These are phyloP conservation scores for Yamadazyma sp. DNA, from an alignment of 805 yeast genomes.

Conservation along the genomic window DNA sequence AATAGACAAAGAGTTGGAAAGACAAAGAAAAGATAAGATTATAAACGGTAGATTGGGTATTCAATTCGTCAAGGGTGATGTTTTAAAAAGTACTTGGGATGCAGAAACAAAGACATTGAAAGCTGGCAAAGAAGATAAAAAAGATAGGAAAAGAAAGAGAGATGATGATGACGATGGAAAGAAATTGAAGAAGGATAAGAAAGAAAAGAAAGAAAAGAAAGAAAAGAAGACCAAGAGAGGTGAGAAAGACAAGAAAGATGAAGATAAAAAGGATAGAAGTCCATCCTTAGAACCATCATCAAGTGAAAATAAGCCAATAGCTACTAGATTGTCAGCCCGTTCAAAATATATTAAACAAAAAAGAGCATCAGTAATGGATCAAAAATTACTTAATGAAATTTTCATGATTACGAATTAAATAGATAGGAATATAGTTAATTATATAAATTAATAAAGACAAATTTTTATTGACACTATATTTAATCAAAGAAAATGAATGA, in stretches of 20 bases:
- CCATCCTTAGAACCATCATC: conserved; percentile 5
- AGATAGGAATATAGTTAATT: no score
- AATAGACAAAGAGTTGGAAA: conserved; percentile 61
- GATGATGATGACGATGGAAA: conserved; percentile 10
- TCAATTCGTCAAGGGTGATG: conserved; percentile 82
- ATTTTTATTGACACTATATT: conserved; percentile 2
- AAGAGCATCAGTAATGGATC: conserved; percentile 87
- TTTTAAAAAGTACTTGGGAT: conserved; percentile 81
- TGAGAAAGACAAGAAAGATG: conserved; percentile 8
- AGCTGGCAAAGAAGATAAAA: conserved; percentile 16
- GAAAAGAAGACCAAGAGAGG: conserved; percentile 15
- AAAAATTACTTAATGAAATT: conserved; percentile 85
- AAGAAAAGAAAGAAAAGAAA: conserved; percentile 22
- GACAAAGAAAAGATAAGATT: conserved; percentile 63
- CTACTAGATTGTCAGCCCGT: conserved; percentile 56
- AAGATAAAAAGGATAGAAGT: conserved; percentile 5
- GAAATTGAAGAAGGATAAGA: conserved; percentile 21
- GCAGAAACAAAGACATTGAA: conserved; percentile 36
- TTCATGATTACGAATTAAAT: conserved; percentile 69
- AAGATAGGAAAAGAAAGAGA: conserved; percentile 17
- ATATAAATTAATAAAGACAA: not conserved
- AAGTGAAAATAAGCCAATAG: conserved; percentile 18
- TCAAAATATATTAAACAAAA: conserved; percentile 87
- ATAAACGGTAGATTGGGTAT: conserved; percentile 88
- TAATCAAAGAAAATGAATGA: conserved; percentile 30